Evolutionary conservation across 257 asterid species (phyloP).

Genomic region (Nicotiana attenuata): DNA sequence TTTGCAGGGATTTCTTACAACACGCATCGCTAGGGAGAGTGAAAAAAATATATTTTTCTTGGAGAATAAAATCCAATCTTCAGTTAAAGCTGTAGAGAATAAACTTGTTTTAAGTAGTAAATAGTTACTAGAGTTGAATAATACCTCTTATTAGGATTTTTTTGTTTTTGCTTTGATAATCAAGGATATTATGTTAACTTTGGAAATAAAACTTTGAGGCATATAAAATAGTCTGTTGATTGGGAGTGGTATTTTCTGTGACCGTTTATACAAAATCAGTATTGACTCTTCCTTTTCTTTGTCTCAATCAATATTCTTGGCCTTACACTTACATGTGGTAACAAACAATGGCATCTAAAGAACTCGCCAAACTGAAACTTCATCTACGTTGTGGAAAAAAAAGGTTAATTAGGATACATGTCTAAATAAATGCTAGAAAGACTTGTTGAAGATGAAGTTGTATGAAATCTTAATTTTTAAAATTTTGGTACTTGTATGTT

Average conservation of each 20-base stretch:
- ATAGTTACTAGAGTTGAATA: not conserved
- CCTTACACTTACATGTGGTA: too few species aligned
- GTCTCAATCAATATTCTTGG: not conserved
- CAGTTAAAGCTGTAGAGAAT: not conserved
- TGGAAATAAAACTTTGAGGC: not conserved
- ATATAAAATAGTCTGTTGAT: not conserved
- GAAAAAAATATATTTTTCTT: not conserved
- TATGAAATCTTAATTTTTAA: too few species aligned
- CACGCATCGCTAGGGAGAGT: not conserved
- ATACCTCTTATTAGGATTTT: not conserved
- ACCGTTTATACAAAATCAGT: not conserved
- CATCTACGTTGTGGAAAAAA: not conserved
- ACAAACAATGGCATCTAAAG: not conserved
- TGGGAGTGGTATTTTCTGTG: not conserved
- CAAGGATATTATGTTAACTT: not conserved
- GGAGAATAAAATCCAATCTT: not conserved
- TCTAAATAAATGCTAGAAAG: not conserved
- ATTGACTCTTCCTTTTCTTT: not conserved
- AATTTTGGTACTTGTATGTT: too few species aligned
- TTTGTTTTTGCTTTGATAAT: not conserved
- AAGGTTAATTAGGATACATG: not conserved
- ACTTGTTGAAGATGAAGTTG: too few species aligned
- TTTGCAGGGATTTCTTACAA: not conserved
- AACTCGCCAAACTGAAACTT: not conserved
- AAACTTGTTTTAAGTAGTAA: not conserved